These are phyloP conservation scores for Naganishia liquefaciens DNA, from an alignment of 1,284 basidiomycete species.

Conservation along the genomic window DNA sequence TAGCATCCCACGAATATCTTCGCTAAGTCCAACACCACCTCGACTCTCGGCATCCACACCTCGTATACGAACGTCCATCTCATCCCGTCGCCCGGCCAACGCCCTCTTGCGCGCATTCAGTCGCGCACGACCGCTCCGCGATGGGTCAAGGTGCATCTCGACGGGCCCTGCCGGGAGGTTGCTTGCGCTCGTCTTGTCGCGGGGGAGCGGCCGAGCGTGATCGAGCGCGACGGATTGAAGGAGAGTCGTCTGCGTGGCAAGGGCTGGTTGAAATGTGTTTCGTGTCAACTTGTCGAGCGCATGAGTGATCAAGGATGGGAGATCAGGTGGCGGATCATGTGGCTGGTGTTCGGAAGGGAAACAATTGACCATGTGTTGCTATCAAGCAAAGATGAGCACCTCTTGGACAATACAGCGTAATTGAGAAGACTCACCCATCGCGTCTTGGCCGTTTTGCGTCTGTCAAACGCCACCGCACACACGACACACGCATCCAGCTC, in stretches of 20 bases:
- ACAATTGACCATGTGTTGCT: conserved; percentile 33
- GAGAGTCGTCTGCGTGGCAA: conserved; percentile 29
- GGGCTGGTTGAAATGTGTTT: conserved; percentile 19
- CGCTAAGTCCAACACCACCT: conserved; percentile 18
- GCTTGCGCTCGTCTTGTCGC: not conserved
- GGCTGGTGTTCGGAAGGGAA: conserved; percentile 1
- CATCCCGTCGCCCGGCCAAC: conserved; percentile 10
- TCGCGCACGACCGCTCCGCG: conserved; percentile 9
- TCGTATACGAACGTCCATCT: conserved; percentile 20
- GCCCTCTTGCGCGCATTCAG: conserved; percentile 24
- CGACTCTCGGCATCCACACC: conserved; percentile 22
- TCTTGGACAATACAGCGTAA: not conserved
- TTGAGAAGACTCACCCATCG: conserved; percentile 31
- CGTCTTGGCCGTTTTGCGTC: conserved; percentile 31
- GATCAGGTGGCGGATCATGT: not conserved
- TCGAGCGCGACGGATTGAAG: conserved; percentile 26
- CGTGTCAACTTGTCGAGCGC: conserved; percentile 24
- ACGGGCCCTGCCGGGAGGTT: not conserved
- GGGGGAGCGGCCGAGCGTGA: not conserved
- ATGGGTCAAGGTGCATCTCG: conserved; percentile 20
- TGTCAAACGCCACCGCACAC: conserved; percentile 27
- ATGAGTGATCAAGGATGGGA: conserved; percentile 9
- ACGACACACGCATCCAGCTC: conserved; percentile 32
- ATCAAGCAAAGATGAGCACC: not conserved
- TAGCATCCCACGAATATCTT: conserved; percentile 19